Base-by-base conservation (phyloP, 495 filamentous ascomycete species). In the Tricharina praecox region DNA sequence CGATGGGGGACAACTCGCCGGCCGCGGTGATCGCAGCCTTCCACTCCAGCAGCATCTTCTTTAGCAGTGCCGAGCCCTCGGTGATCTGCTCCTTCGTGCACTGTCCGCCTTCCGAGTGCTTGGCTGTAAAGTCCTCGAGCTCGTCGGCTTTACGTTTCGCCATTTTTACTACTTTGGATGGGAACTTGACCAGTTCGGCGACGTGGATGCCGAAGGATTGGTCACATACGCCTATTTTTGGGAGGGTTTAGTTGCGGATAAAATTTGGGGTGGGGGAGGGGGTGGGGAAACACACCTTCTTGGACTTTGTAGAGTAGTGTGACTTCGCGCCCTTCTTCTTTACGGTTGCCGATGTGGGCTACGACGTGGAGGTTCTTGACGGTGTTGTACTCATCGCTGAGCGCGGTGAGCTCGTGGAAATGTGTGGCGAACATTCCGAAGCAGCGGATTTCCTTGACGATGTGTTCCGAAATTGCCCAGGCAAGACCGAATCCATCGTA, bases 151-250 rank as follows among this genome's bases (percentile, higher is more conserved):
- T 96, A 50, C 90, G 76, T 66, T 92, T 93, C 21, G 90, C 90
- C 90, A 96, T 99, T 55, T 85, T 85, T 45, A 99, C 82, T 3
- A 99, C 90, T 65, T 96, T 99, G 45, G 82, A 76, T 2, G 90
- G 90, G 69, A 99, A 99, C n/a, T 87, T 75, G 7, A 99, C 90
- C 1, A 99, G 75, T 67, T 99, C 90, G 8, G 90, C 90, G 10
- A 99, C 90, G 63, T 97, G 90, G 60, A 97, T 97, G 54, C 90
- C 90, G 64, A 97, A 97, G 30, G 78, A 84, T 63, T 97, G 90
- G 61, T 99, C 90, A 67, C 85, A 93, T 54, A 96, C 79, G 30
- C 90, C 56, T 60, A 18, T 49, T 19, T 2, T 19, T 20, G 25
- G 28, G 18, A n/a, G 18, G 15, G 15, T n/a, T 7, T 50, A 53